Evolutionary conservation across 306 rosid genomes (phyloP), one percentile per base, ranked within the genome.

Genomic region (Dalbergia cochinchinensis): DNA sequence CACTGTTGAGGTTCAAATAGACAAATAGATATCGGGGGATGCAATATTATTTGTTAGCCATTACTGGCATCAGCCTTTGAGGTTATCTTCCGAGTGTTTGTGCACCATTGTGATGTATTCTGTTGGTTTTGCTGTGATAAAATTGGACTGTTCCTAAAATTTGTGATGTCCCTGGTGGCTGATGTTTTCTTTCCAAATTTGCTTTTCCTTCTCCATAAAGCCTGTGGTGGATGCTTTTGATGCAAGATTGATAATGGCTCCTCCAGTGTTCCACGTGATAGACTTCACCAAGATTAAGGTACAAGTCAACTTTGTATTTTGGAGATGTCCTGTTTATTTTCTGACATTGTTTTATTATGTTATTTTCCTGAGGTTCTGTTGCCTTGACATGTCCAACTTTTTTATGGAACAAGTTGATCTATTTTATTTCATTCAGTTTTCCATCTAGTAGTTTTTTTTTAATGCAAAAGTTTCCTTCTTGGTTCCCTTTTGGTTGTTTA

Each of bases 151-250:
- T 37, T 37, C 0, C 64, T 67, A 13, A 51, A 60, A 18, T 31
- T 58, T 45, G 62, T 67, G 20, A 47, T 41, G 33, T 5, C 26
- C 57, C 41, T 37, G 7, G 7, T 37, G 41, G 99, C 99, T 67
- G 14, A 65, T 65, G 14, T 37, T 22, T 81, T 37, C 73, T 71
- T 68, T 37, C 47, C 47, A 34, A 20, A 37, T 57, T 10, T 13
- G 3, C 47, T 42, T 42, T 42, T 42, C 10, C 74, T 48, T 31
- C 67, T 87, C 68, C 61, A 10, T 82, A 84, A 90, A 92, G 97
- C 97, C 99, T 41, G 99, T 96, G 68, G 98, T 96, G 51, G 99
- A 96, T 88, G 99, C 99, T 73, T 96, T 96, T 85, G 99, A 96
- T 89, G 97, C 99, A 70, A 90, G 98, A 83, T 85, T 96, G 57